phyloP scores from a whole-genome alignment of 129 eudicot species.

The Arctium lappa region DNA sequence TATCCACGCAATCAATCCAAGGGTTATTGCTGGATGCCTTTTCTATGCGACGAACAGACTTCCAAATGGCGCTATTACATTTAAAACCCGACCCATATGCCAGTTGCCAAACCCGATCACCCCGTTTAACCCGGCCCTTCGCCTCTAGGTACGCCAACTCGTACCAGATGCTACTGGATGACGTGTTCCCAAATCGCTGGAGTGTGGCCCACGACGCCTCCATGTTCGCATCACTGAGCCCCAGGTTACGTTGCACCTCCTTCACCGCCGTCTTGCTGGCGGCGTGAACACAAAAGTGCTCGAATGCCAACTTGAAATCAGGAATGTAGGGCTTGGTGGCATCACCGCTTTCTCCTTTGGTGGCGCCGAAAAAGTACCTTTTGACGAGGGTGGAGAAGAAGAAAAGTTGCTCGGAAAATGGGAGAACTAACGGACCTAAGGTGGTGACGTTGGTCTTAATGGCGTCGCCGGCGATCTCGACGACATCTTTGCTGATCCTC shows the following conservation, averaged over 20 bases:
- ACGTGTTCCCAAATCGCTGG: constrained; percentile 81
- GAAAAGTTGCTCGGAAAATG: constrained; percentile 71
- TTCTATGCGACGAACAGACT: constrained; percentile 43
- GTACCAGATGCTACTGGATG: constrained; percentile 94
- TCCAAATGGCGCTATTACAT: constrained; percentile 88
- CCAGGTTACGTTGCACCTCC: constrained; percentile 74
- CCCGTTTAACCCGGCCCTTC: constrained; percentile 51
- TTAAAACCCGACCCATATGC: constrained; percentile 85
- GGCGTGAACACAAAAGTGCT: constrained; percentile 84
- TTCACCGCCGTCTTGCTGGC: constrained; percentile 75
- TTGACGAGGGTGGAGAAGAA: constrained; percentile 59
- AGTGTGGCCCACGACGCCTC: constrained; percentile 70
- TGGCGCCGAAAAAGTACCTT: constrained; percentile 27
- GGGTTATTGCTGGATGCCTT: constrained; percentile 47
- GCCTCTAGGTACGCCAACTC: constrained; percentile 82
- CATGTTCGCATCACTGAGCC: constrained; percentile 64
- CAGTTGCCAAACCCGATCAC: constrained; percentile 86
- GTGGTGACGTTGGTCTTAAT: constrained; percentile 89
- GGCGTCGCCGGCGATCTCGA: constrained; percentile 73
- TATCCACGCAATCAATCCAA: constrained; percentile 56
- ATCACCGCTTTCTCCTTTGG: too few relatives aligned
- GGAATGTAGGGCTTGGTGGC: constrained; percentile 75
- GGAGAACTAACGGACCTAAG: constrained; percentile 78
- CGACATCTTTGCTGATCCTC: constrained; percentile 59
- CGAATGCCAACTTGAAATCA: constrained; percentile 84